These are phyloP conservation scores for Penicillium sp. DNA, from an alignment of 2,329 filamentous ascomycete genomes.

Conservation along the genomic window DNA sequence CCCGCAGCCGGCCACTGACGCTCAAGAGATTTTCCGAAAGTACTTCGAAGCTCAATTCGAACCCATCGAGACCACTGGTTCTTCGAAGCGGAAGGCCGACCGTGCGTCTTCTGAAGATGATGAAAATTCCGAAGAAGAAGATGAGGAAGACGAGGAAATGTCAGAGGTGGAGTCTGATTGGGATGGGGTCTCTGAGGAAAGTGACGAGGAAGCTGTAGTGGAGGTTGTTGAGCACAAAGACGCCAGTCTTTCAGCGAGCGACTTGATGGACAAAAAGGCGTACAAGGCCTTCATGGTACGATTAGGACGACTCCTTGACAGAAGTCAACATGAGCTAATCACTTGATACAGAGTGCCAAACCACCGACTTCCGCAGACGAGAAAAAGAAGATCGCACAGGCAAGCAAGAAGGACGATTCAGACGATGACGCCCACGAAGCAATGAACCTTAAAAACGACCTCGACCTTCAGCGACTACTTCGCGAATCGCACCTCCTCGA, in stretches of 20 bases:
- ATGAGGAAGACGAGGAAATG: conserved; percentile 22
- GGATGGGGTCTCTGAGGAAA: conserved; percentile 56
- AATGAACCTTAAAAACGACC: conserved; percentile 77
- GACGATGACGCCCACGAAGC: conserved; percentile 54
- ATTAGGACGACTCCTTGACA: neutral
- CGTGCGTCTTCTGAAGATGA: conserved; percentile 13
- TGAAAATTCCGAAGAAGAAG: conserved; percentile 16
- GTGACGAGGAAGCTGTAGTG: conserved; percentile 39
- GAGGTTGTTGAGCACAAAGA: conserved; percentile 59
- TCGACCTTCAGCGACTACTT: conserved; percentile 83
- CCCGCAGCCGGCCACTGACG: conserved; percentile 23
- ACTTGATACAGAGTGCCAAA: conserved; percentile 35
- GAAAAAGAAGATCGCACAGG: conserved; percentile 15
- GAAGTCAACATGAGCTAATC: conserved; percentile 6
- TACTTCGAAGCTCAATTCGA: conserved; percentile 87
- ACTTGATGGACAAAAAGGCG: conserved; percentile 59
- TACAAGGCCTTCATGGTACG: conserved; percentile 72
- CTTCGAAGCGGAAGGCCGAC: conserved; percentile 7
- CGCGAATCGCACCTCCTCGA: conserved; percentile 85
- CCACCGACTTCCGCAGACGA: conserved; percentile 37
- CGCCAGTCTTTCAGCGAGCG: conserved; percentile 38
- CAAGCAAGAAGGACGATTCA: conserved; percentile 35
- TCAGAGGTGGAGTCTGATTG: conserved; percentile 49
- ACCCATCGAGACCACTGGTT: conserved; percentile 57
- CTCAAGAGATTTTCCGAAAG: conserved; percentile 69